These are phyloP conservation scores for Candida albicans DNA, from an alignment of 1,139 yeast species.

Conservation along the genomic window DNA sequence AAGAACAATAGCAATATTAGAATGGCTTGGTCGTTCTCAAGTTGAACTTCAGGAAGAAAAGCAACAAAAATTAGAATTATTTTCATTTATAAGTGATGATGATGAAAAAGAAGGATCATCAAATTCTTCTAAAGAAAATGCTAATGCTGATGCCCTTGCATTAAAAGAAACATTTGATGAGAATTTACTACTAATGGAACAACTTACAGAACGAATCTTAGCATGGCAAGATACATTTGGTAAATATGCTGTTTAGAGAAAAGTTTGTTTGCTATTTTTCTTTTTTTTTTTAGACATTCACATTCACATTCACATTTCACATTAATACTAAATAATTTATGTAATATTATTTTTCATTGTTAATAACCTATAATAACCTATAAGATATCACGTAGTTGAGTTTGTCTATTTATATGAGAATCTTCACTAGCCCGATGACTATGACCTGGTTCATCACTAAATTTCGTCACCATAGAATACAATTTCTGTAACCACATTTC, in stretches of 20 bases:
- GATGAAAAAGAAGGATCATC: constrained; percentile 2
- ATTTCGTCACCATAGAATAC: background rate
- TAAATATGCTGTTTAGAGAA: constrained; percentile 1
- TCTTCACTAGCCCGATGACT: background rate
- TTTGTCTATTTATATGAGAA: background rate
- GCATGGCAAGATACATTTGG: constrained; percentile 80
- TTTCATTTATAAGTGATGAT: constrained; percentile 20
- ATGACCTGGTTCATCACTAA: background rate
- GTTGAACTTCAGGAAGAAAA: constrained; percentile 75
- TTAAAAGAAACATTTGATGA: constrained; percentile 51
- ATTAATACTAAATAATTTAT: no score
- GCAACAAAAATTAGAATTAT: constrained; percentile 50
- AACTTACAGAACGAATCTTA: constrained; percentile 64
- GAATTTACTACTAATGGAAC: constrained; percentile 66
- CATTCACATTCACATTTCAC: no score
- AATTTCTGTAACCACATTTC: constrained; percentile 6
- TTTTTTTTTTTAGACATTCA: background rate
- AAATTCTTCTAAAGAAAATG: constrained; percentile 21
- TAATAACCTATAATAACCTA: background rate
- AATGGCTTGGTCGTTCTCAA: constrained; percentile 85
- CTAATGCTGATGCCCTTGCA: constrained; percentile 30
- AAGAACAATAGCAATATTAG: constrained; percentile 85
- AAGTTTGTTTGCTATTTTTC: background rate
- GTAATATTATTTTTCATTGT: no score
- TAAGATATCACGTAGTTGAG: constrained; percentile 4